phyloP scores from a whole-genome alignment of 139 green algal genomes.

The Limnomonas spitsbergensis region DNA sequence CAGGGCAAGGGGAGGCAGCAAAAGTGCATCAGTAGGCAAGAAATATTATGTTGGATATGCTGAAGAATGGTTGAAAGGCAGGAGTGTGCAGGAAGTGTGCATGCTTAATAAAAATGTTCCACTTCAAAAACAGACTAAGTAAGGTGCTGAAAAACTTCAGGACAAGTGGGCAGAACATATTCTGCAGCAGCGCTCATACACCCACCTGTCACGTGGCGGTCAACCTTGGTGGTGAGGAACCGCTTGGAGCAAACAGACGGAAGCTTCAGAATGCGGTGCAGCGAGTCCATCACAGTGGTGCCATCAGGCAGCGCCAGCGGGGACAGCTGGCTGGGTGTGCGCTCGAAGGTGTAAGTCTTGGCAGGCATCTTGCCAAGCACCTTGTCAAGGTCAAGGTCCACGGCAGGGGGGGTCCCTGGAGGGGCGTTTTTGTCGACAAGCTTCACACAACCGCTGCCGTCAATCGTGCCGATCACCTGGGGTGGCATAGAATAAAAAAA shows the following conservation, averaged over 20 bases:
- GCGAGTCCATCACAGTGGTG: constrained; percentile 1
- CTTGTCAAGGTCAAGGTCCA: constrained; percentile 32
- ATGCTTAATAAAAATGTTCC: no score
- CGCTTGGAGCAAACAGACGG: constrained; percentile 31
- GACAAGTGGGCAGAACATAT: background rate
- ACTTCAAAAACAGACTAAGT: no score
- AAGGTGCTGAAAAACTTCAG: no score
- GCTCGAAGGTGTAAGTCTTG: constrained; percentile 14
- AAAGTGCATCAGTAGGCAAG: no score
- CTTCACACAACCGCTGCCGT: constrained; percentile 82
- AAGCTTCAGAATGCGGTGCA: background rate
- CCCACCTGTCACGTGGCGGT: no score
- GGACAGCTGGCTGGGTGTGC: background rate
- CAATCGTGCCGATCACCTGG: constrained; percentile 91
- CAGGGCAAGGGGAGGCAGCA: no score
- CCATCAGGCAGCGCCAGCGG: constrained; percentile 54
- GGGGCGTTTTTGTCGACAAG: constrained; percentile 73
- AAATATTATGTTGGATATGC: no score
- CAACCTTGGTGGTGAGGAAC: constrained; percentile 98
- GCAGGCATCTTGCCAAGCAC: constrained; percentile 43
- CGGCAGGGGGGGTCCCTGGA: constrained; percentile 28
- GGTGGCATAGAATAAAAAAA: background rate
- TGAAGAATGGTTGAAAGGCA: no score
- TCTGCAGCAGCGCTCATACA: background rate
- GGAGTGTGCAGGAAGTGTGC: no score